Percentiles rank a stretch among this genome's conserved stretches.
These are phyloP conservation scores for Mollisia scopiformis DNA, from an alignment of 2,329 filamentous ascomycete genomes.

Conservation along the genomic window DNA sequence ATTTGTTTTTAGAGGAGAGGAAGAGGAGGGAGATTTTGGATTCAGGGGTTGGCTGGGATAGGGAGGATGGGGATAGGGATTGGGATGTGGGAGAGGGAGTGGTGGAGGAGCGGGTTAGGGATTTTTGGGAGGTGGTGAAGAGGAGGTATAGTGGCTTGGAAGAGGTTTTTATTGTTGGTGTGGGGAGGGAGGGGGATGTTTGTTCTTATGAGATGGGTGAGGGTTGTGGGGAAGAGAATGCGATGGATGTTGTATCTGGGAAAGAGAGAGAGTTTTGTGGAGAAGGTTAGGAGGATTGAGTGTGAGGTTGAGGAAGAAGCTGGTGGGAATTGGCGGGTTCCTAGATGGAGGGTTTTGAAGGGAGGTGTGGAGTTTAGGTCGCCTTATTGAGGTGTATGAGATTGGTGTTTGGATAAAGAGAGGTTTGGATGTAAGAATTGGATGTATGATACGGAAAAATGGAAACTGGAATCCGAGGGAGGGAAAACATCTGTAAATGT, in stretches of 20 bases:
- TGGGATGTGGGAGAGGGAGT: not conserved
- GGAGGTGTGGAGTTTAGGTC: not conserved
- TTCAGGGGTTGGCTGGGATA: not conserved
- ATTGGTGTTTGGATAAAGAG: not conserved
- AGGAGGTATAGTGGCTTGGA: conserved; percentile 14
- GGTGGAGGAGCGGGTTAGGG: conserved; percentile 7
- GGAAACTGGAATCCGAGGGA: not conserved
- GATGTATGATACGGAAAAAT: too few species aligned
- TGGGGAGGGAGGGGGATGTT: conserved; percentile 5
- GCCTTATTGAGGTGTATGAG: not conserved
- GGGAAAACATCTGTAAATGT: not conserved
- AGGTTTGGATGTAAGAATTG: too few species aligned
- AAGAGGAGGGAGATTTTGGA: not conserved
- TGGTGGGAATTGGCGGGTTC: conserved; percentile 15
- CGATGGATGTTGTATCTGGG: not conserved
- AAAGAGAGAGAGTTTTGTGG: not conserved
- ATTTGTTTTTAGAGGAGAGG: conserved; percentile 15
- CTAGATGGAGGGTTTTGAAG: conserved; percentile 16
- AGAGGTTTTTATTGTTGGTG: conserved; percentile 15
- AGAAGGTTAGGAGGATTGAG: conserved; percentile 13
- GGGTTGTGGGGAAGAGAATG: not conserved
- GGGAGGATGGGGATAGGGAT: not conserved
- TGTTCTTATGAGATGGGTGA: not conserved
- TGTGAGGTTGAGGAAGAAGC: conserved; percentile 1
- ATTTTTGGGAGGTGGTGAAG: conserved; percentile 25